Base-by-base conservation (phyloP, 2,329 filamentous ascomycete genomes). In the Purpureocillium lavendulum region DNA sequence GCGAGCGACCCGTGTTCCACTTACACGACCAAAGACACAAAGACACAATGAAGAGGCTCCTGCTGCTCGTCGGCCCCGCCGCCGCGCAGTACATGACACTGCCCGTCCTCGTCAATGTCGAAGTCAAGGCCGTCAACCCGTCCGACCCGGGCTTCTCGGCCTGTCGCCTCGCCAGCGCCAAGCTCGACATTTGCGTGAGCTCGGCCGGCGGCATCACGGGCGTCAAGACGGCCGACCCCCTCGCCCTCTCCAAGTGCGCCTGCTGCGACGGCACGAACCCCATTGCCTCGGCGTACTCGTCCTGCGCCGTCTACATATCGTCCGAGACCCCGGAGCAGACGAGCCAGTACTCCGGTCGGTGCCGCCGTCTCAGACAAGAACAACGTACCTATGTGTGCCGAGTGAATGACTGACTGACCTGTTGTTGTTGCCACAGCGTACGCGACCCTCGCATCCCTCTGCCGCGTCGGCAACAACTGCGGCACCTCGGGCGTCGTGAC, bases 241-340 rank as follows among this genome's bases (percentile, higher is more conserved):
- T 40, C 4, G 49, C 36, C 4, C 37, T 60, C 10, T 14, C 54
- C 14, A 39, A 38, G 12, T 60, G 57, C 42, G 57, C 50, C 8
- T 60, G 57, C 42, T 60, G 57, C 31, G 35, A 43, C 30, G 43
- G 44, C 13, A 16, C 40, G 6, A 45, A 39, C 2, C 39, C 45
- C 36, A 39, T 57, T n/a, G 49, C 54, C 38, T 40, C 44, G 9
- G 39, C 48, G 17, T 60, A 53, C 45, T 54, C 52, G 4, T 47
- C 37, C 36, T 60, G 57, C 46, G 53, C 57, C 16, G 40, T 35
- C 30, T 59, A 58, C 39, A 43, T 60, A 17, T 35, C 41, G 11
- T 43, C 47, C 2, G 52, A 55, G 39, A 49, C 45, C 16, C 40
- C 51, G 17, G 38, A 42, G 13, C 40, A 49, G 35, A 43, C 43